Base-by-base conservation (phyloP, 1,139 yeast species). In the Lodderomyces parapsilosis region DNA sequence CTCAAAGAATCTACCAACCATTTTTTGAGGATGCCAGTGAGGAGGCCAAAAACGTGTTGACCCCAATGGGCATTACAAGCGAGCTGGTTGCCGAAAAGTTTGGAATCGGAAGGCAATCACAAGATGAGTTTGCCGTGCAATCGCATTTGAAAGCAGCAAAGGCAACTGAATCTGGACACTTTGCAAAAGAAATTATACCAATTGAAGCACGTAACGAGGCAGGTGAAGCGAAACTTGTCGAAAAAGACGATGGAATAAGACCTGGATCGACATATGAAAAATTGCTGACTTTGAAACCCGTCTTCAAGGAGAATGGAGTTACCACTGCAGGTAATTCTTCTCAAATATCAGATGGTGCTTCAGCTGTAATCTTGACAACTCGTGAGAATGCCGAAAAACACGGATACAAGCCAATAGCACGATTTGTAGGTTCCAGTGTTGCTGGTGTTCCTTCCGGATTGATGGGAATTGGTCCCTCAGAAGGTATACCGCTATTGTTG, bases 51-150 rank as follows among this genome's bases (percentile, higher is more conserved):
- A 65, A 66, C 41, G 57, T 55, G 18, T 49, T 55, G 35, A 54
- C 54, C 53, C 58, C 96, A 52, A 88, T 88, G 96, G 96, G 96
- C 31, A 80, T 82, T 86, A 54, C 58, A 20, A 51, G 54, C 41
- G 58, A 55, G 42, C 52, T 53, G 40, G 58, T 55, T 39, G 58
- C 56, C 31, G 65, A 66, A 38, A 76, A 76, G 57, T 85, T 74
- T 64, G 56, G 61, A 45, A 68, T 89, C 47, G 58, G 83, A 13
- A 82, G 96, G 60, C 63, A 68, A 44, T 75, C 68, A 49, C 96
- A 89, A 65, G 76, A 71, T 46, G 55, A 51, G 36, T 71, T 70
- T 52, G 72, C 73, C 1, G 59, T 60, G 11, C 45, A 54, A 18
- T 66, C 74, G 9, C 73, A 71, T 46, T 50, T 53, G 33, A 63